These are phyloP conservation scores for Coriaria nepalensis DNA, from an alignment of 306 rosid genomes.

Conservation along the genomic window DNA sequence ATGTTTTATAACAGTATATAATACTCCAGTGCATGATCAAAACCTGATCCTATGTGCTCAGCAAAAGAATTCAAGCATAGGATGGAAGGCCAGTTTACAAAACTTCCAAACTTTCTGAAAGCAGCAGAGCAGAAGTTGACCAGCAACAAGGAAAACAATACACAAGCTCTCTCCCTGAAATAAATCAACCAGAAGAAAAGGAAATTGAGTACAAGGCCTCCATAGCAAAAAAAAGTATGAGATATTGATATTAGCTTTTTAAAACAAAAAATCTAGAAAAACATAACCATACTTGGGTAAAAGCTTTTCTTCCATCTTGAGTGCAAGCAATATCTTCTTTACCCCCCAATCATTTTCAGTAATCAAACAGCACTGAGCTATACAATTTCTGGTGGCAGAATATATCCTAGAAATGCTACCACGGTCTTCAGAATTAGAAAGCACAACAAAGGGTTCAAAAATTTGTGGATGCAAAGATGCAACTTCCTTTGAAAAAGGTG, in stretches of 20 bases:
- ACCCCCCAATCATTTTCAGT: constrained; percentile 44
- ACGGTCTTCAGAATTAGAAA: constrained; percentile 26
- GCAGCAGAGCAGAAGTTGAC: constrained; percentile 38
- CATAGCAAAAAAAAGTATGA: too few species aligned
- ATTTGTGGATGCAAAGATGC: constrained; percentile 12
- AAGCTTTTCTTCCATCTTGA: constrained; percentile 46
- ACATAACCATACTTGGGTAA: constrained; percentile 25
- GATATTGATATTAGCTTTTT: too few species aligned
- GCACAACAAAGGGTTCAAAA: constrained; percentile 25
- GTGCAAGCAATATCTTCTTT: constrained; percentile 40
- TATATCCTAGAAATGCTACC: constrained; percentile 34
- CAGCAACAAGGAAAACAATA: constrained; percentile 49
- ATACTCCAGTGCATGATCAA: constrained; percentile 7
- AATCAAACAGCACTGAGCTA: constrained; percentile 32
- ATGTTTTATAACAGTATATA: constrained; percentile 1
- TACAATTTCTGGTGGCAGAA: constrained; percentile 35
- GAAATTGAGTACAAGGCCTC: background rate
- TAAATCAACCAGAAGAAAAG: constrained; percentile 13
- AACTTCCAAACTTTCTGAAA: constrained; percentile 31
- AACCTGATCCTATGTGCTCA: constrained; percentile 44
- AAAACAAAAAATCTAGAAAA: too few species aligned
- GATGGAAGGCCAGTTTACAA: constrained; percentile 25
- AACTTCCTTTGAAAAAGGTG: constrained; percentile 18
- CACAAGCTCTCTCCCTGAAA: constrained; percentile 63
- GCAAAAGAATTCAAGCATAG: constrained; percentile 46